Conservation (phyloP, 169 alveolate genomes). For the Cystoisospora suis region DNA sequence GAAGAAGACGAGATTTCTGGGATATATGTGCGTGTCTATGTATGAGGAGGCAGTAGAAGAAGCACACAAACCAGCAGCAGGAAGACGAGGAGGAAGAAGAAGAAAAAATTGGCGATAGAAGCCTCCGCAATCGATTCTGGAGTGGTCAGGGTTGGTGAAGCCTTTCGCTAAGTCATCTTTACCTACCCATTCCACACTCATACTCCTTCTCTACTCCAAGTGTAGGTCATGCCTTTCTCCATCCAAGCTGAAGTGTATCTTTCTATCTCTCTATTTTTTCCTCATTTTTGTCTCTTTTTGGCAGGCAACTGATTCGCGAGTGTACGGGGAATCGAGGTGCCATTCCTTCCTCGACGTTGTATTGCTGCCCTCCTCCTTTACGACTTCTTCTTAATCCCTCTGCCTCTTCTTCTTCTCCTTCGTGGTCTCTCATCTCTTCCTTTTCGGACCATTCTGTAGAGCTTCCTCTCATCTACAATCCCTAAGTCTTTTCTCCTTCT, state of each 20-base stretch:
- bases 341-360: neutral
- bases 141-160: too few species aligned
- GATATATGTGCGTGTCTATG: neutral
- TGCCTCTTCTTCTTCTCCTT: neutral
- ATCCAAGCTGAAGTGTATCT: too few species aligned
- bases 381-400: constrained; percentile 5
- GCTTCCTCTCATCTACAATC: neutral
- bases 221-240: neutral
- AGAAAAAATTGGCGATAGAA: too few species aligned
- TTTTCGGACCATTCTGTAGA: neutral
- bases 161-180: neutral
- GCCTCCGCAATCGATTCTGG: too few species aligned
- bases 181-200: neutral
- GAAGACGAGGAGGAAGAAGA: too few species aligned
- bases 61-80: too few species aligned
- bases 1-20: neutral
- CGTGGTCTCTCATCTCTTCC: neutral
- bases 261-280: neutral
- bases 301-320: constrained; percentile 24
- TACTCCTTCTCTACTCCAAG: neutral
- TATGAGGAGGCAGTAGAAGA: too few species aligned
- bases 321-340: constrained; percentile 1
- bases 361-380: neutral
- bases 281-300: neutral
- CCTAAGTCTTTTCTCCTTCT: too few species aligned